Conservation (phyloP, 306 rosid genomes). For the Vigna radiata region DNA sequence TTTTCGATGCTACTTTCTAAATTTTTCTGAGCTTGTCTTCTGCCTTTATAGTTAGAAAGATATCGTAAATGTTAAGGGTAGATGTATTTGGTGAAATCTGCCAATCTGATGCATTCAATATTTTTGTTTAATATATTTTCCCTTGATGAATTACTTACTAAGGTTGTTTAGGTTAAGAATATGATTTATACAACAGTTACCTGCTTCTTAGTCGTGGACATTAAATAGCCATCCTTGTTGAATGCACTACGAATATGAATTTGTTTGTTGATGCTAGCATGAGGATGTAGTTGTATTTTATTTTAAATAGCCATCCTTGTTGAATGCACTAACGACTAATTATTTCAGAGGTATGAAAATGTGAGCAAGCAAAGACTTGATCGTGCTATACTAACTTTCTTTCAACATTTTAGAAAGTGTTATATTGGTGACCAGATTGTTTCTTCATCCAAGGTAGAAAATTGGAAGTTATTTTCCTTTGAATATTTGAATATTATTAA, state of each 20-base stretch:
- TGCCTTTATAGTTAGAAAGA: not conserved
- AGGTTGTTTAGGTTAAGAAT: not conserved
- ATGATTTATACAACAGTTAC: slow-evolving; percentile 8
- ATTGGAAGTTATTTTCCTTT: slow-evolving; percentile 34
- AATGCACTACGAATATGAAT: too few relatives aligned
- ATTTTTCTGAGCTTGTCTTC: not conserved
- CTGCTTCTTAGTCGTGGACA: not conserved
- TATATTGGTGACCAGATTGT: slow-evolving; percentile 51
- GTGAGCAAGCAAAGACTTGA: slow-evolving; percentile 61
- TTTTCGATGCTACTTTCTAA: not conserved
- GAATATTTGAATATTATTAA: slow-evolving; percentile 8
- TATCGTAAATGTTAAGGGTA: not conserved
- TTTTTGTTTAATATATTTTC: not conserved
- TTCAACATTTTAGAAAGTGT: slow-evolving; percentile 55
- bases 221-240: not conserved
- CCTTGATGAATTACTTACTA: slow-evolving; percentile 3
- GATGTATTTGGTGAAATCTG: not conserved
- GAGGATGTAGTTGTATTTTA: not conserved
- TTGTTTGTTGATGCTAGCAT: slow-evolving; percentile 3
- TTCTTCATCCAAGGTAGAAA: slow-evolving; percentile 54
- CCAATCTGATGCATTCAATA: not conserved
- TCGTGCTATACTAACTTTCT: slow-evolving; percentile 53
- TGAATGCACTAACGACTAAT: slow-evolving; percentile 1
- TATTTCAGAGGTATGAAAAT: slow-evolving; percentile 48
- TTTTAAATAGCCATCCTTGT: slow-evolving; percentile 16